Evolutionary conservation across 2,329 filamentous ascomycete genomes (phyloP), one percentile per base, ranked within the genome.

Genomic region (Chaetothyriales sp.): DNA sequence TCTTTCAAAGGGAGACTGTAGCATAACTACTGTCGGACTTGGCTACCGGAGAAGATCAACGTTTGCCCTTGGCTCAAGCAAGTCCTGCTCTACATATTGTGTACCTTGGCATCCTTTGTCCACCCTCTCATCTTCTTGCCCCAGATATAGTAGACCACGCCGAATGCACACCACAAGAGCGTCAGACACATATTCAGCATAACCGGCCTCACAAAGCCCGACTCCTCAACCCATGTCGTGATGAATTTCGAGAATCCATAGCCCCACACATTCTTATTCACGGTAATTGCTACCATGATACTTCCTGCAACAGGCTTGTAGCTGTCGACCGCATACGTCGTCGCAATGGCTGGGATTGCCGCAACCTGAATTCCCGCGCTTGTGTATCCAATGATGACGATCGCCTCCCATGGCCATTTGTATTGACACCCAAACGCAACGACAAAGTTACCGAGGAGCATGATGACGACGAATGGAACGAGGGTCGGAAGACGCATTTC

Each of bases 201-300:
- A 59, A 81, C 79, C 0, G 77, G 77, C 4, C 70, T 65, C 18
- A 81, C 69, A 58, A 76, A 79, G 29, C 77, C 77, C 43, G 53
- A 63, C 56, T 71, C 63, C 19, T 66, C 66, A 10, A 70, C 68
- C 77, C 77, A 81, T 0, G 68, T 65, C 0, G 74, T 77, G 53
- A 78, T 74, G 56, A 77, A 78, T 51, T 77, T 75, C 48, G 67
- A 67, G 57, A 81, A 76, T 0, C 78, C 77, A 61, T 80, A 82
- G 1, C 79, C 78, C 76, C 77, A 81, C 0, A 81, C 51, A 52
- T 82, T 82, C 67, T 82, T 82, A 60, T 80, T 80, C 46, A 82
- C 77, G 49, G 78, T 82, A 56, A 80, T 75, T 6, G 73, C 69
- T 0, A 82, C 78, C 61, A 82, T 78, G 47, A 82, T 66, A 2